phyloP scores from a whole-genome alignment of 495 filamentous ascomycete species.

The Evansstolkia leycettana region DNA sequence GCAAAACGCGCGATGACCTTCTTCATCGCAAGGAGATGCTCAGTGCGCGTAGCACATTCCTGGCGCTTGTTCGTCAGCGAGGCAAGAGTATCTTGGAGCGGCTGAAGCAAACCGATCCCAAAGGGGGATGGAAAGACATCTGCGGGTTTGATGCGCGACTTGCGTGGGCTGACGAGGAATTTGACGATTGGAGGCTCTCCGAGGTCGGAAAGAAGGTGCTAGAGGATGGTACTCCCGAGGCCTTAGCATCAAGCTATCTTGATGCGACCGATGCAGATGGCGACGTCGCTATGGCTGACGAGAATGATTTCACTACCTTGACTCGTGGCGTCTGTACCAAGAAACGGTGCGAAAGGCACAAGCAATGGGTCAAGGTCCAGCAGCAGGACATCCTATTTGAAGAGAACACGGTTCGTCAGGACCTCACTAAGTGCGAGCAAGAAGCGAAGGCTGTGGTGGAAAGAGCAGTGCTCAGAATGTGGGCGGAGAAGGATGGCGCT shows the following conservation, averaged over 20 bases:
- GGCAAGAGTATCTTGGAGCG: slow-evolving; percentile 32
- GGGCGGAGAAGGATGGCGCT: slow-evolving; percentile 26
- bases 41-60: slow-evolving; percentile 27
- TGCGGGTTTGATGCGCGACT: slow-evolving; percentile 55
- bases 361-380: slow-evolving; percentile 39
- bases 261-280: slow-evolving; percentile 21
- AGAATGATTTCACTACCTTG: slow-evolving; percentile 18
- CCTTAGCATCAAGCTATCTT: slow-evolving; percentile 21
- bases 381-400: slow-evolving; percentile 39
- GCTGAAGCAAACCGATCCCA: slow-evolving; percentile 35
- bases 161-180: slow-evolving; percentile 49
- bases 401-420: slow-evolving; percentile 25
- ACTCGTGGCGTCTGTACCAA: slow-evolving; percentile 38
- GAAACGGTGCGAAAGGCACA: slow-evolving; percentile 40
- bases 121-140: slow-evolving; percentile 47
- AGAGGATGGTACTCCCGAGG: slow-evolving; percentile 26
- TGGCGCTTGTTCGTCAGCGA: slow-evolving; percentile 30
- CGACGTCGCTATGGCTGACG: slow-evolving; percentile 23
- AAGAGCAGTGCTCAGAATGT: slow-evolving; percentile 32
- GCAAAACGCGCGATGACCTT: slow-evolving; percentile 23
- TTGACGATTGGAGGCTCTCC: slow-evolving; percentile 40
- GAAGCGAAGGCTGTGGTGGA: slow-evolving; percentile 36
- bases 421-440: slow-evolving; percentile 28
- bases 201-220: slow-evolving; percentile 28
- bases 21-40: slow-evolving; percentile 32